Conservation (phyloP, 148 eudicot species). For the Amaranthus hypochondriacus region DNA sequence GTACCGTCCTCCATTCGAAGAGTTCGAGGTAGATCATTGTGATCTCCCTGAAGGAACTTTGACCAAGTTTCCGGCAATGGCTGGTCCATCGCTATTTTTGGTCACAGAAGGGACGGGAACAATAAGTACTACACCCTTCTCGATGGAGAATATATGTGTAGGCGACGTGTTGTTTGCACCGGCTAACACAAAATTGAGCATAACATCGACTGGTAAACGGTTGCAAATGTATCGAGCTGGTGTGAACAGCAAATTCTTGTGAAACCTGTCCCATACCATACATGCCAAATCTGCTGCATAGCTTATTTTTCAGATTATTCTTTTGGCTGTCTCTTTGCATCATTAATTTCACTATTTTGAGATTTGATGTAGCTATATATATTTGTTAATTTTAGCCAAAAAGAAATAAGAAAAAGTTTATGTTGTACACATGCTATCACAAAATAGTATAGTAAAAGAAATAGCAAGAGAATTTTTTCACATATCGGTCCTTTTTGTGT, state of each 20-base stretch:
- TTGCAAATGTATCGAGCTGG: slow-evolving; percentile 79
- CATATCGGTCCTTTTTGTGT: neutral
- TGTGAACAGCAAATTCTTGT: slow-evolving; percentile 58
- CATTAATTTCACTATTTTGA: slow-evolving; percentile 7
- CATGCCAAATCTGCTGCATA: neutral
- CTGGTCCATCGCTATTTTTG: slow-evolving; percentile 74
- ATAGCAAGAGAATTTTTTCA: slow-evolving; percentile 10
- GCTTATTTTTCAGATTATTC: slow-evolving; percentile 6
- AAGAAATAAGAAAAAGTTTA: neutral
- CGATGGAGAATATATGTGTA: slow-evolving; percentile 37
- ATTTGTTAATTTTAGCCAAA: slow-evolving; percentile 22
- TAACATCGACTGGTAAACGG: slow-evolving; percentile 36
- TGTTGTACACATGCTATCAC: slow-evolving; percentile 21
- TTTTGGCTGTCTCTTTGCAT: slow-evolving; percentile 11
- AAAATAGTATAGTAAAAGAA: slow-evolving; percentile 16
- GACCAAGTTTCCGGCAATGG: slow-evolving; percentile 39
- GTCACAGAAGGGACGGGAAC: slow-evolving; percentile 58
- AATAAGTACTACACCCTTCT: slow-evolving; percentile 23
- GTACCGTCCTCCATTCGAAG: slow-evolving; percentile 79
- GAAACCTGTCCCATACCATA: slow-evolving; percentile 4
- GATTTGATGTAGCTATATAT: slow-evolving; percentile 19
- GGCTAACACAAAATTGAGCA: slow-evolving; percentile 46
- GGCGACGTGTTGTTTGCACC: slow-evolving; percentile 76
- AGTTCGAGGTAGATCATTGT: slow-evolving; percentile 86
- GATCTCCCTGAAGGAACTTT: slow-evolving; percentile 40